Conservation (phyloP, 768 basidiomycete species). For the Austroboletus festivus region DNA sequence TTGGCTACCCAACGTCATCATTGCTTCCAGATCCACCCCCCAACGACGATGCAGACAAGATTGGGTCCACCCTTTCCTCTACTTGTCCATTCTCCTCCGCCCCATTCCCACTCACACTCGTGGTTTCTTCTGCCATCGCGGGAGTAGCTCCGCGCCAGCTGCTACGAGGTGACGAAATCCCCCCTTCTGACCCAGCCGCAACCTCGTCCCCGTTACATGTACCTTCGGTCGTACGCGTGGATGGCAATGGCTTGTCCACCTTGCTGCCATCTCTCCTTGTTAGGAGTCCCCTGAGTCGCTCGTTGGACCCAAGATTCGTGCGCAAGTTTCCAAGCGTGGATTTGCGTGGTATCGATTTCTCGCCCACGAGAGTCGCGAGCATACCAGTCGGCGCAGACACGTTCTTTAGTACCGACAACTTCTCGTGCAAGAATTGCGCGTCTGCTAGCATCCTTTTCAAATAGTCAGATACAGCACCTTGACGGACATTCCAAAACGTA, state of each 20-base stretch:
- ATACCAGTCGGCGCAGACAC: slow-evolving; percentile 68
- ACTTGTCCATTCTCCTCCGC: neutral
- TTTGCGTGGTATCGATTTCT: slow-evolving; percentile 60
- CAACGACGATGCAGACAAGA: slow-evolving; percentile 4
- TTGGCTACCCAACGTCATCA: slow-evolving; percentile 10
- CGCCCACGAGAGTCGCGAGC: slow-evolving; percentile 82
- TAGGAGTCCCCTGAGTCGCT: slow-evolving; percentile 38
- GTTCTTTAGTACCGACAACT: slow-evolving; percentile 72
- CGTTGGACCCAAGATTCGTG: slow-evolving; percentile 27
- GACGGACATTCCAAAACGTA: slow-evolving; percentile 3
- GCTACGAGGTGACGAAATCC: too few species aligned
- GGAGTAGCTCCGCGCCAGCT: slow-evolving; percentile 3
- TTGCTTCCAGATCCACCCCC: slow-evolving; percentile 8
- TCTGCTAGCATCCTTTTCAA: slow-evolving; percentile 71
- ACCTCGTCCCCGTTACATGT: slow-evolving; percentile 13
- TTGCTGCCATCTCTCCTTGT: slow-evolving; percentile 26
- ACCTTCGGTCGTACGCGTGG: slow-evolving; percentile 20
- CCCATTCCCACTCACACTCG: slow-evolving; percentile 6
- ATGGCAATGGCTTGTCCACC: slow-evolving; percentile 28
- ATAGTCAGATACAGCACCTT: slow-evolving; percentile 15
- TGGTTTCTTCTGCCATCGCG: slow-evolving; percentile 4
- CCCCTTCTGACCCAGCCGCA: slow-evolving; percentile 17
- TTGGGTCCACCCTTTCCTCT: slow-evolving; percentile 9
- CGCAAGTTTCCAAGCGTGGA: slow-evolving; percentile 26
- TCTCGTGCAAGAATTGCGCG: slow-evolving; percentile 71